A percentile compares a stretch with the other conserved stretches of the same genome.
phyloP scores from a whole-genome alignment of 2,329 filamentous ascomycete genomes.

The Monosporascus sp. region DNA sequence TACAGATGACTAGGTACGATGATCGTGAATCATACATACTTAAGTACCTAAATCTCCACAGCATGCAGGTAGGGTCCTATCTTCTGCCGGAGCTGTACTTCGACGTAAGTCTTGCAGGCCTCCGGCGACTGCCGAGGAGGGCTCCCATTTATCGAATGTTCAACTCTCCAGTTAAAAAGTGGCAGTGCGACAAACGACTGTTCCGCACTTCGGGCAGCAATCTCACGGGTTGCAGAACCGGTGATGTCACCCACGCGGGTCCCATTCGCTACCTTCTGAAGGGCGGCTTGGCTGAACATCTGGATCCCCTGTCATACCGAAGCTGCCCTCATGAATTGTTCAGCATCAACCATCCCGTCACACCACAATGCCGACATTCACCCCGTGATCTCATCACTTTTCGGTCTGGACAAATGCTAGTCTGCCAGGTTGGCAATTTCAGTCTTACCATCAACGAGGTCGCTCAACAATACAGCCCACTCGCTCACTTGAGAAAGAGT shows the following conservation, averaged over 20 bases:
- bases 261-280: not conserved
- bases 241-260: not conserved
- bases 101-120: conserved; percentile 13
- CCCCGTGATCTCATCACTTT: not conserved
- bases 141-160: conserved; percentile 5
- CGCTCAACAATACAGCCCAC: not conserved
- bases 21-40: not conserved
- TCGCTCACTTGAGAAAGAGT: not conserved
- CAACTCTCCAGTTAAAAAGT: conserved; percentile 1
- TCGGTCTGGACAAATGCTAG: not conserved
- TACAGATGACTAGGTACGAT: too few species aligned
- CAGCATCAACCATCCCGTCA: not conserved
- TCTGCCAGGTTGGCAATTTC: not conserved
- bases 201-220: conserved; percentile 1
- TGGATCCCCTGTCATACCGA: not conserved
- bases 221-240: not conserved
- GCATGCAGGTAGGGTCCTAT: conserved; percentile 3
- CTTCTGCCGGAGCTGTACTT: conserved; percentile 3
- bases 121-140: conserved; percentile 1
- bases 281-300: not conserved
- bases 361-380: not conserved
- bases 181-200: conserved; percentile 16
- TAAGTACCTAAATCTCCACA: conserved; percentile 7
- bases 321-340: not conserved
- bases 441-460: not conserved